Evolutionary conservation across 192 early-diverging fungal genomes (phyloP).

Genomic region (Coemansia sp.): DNA sequence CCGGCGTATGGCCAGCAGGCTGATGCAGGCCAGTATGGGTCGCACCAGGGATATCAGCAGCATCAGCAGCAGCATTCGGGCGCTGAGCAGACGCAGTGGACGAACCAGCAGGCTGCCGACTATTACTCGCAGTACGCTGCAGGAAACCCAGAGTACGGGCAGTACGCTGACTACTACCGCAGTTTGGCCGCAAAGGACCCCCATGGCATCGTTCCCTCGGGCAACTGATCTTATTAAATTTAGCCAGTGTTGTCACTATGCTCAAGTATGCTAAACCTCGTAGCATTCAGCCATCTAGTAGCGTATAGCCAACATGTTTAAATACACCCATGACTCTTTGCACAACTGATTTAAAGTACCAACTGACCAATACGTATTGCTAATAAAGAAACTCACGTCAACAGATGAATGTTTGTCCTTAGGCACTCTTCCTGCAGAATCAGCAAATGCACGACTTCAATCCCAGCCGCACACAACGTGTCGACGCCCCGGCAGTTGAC

Average conservation of each 20-base stretch:
- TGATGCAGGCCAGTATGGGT: constrained; percentile 9
- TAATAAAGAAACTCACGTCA: constrained; percentile 8
- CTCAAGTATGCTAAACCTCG: too few relatives aligned
- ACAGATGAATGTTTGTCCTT: constrained; percentile 66
- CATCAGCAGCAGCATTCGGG: constrained; percentile 25
- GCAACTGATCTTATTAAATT: constrained; percentile 7
- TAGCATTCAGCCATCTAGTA: too few relatives aligned
- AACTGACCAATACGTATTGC: too few relatives aligned
- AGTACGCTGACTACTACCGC: constrained; percentile 54
- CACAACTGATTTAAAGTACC: too few relatives aligned
- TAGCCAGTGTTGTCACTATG: too few relatives aligned
- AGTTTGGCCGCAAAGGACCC: constrained; percentile 52
- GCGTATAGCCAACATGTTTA: too few relatives aligned
- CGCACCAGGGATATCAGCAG: constrained; percentile 22
- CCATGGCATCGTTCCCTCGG: constrained; percentile 48
- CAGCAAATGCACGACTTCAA: constrained; percentile 71
- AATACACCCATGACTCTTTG: too few relatives aligned
- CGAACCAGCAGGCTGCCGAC: constrained; percentile 51
- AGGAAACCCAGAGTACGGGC: constrained; percentile 48
- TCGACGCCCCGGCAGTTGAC: constrained; percentile 76
- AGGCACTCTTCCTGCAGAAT: constrained; percentile 74
- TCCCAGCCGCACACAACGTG: constrained; percentile 65
- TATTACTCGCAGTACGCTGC: constrained; percentile 51
- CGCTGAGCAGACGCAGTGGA: constrained; percentile 41
- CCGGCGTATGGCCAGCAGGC: constrained; percentile 11